Evolutionary conservation across 2,329 filamentous ascomycete species (phyloP).

Genomic region (Stagonosporopsis vannaccii): DNA sequence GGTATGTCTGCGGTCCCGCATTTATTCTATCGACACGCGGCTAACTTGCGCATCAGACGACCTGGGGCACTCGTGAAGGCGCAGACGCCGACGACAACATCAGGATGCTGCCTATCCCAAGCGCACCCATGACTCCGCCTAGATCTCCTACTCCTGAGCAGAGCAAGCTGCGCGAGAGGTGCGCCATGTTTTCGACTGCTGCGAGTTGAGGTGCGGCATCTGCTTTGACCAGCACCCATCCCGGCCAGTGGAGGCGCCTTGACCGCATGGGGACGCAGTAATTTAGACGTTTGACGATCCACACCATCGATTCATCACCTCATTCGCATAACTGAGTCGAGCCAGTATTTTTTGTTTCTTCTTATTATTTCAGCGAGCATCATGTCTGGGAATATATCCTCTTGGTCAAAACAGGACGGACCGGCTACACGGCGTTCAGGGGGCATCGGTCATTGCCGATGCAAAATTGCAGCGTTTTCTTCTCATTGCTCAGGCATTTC

Average conservation of each 20-base stretch:
- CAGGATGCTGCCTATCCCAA: constrained; percentile 48
- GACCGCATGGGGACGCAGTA: constrained; percentile 40
- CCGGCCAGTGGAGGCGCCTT: constrained; percentile 32
- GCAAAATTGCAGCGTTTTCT: constrained; percentile 42
- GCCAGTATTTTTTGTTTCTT: constrained; percentile 18
- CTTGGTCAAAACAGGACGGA: constrained; percentile 43
- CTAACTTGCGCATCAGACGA: constrained; percentile 68
- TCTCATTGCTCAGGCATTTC: constrained; percentile 23
- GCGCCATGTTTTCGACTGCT: constrained; percentile 34
- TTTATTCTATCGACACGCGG: constrained; percentile 25
- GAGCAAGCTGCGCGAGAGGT: constrained; percentile 47
- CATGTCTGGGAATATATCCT: constrained; percentile 33
- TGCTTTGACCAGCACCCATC: constrained; percentile 29
- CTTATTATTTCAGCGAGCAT: constrained; percentile 32
- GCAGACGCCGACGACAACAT: constrained; percentile 74
- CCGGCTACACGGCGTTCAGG: constrained; percentile 44
- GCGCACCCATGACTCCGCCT: constrained; percentile 44
- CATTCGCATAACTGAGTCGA: constrained; percentile 26
- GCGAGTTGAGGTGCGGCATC: constrained; percentile 39
- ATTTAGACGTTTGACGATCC: constrained; percentile 47
- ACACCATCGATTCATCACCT: constrained; percentile 31
- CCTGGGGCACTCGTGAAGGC: constrained; percentile 92
- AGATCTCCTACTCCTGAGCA: constrained; percentile 44
- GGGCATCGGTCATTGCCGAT: constrained; percentile 27
- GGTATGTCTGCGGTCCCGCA: constrained; percentile 37